Conservation (phyloP, 2,329 filamentous ascomycete genomes). For the Verticillium longisporum region DNA sequence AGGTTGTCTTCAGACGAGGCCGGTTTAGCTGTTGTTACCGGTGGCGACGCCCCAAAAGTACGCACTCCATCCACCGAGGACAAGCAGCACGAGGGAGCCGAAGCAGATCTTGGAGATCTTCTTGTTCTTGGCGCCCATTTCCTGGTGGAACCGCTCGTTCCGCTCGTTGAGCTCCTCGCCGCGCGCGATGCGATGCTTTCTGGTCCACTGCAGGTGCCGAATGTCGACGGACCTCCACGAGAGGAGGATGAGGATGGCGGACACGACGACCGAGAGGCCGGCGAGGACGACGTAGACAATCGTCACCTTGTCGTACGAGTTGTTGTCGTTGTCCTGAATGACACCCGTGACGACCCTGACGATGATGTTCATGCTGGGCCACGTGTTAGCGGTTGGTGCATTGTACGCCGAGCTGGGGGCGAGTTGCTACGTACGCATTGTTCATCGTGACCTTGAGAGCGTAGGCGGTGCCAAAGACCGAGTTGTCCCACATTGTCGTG, state of each 20-base stretch:
- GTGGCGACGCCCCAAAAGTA: conserved; percentile 57
- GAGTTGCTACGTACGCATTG: conserved; percentile 25
- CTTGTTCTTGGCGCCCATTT: conserved; percentile 25
- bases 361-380: conserved; percentile 52
- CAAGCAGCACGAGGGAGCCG: conserved; percentile 32
- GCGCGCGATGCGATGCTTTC: conserved; percentile 40
- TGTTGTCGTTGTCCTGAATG: conserved; percentile 50
- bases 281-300: conserved; percentile 50
- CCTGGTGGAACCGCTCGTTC: not conserved
- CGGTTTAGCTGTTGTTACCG: conserved; percentile 32
- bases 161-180: conserved; percentile 32
- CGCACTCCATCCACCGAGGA: conserved; percentile 44
- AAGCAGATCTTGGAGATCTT: conserved; percentile 36
- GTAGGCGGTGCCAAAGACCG: conserved; percentile 54
- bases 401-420: too few species aligned
- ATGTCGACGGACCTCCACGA: conserved; percentile 28
- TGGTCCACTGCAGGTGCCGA: conserved; percentile 48
- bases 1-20: not conserved
- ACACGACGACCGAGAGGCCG: conserved; percentile 38
- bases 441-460: conserved; percentile 55
- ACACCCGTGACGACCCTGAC: conserved; percentile 49
- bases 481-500: conserved; percentile 52
- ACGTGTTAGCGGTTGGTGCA: too few species aligned
- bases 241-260: conserved; percentile 28
- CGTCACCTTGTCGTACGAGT: conserved; percentile 48